Evolutionary conservation across 805 yeast genomes (phyloP), one percentile per base, ranked within the genome.

Genomic region (Candida peoriensis): DNA sequence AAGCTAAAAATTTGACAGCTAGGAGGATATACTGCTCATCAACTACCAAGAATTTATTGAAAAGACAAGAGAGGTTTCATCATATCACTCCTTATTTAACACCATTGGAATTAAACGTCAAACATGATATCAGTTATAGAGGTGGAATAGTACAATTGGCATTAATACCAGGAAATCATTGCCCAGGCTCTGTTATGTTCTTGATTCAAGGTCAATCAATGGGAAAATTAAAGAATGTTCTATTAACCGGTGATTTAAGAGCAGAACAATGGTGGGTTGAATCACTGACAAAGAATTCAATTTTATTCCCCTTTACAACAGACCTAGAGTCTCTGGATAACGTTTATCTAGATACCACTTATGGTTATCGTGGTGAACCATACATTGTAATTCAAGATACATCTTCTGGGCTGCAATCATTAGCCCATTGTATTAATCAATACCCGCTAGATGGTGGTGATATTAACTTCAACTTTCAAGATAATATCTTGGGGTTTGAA

Each of bases 111-210:
- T 28, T 27, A 5, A 43, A 43, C 48, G 13, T 45, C 40, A 13
- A 48, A 41, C 37, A 40, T 55, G 8, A 34, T 35, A 15, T 54
- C 47, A 1, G 33, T 48, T 29, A 51, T 48, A 12, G 42, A 11
- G 45, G 32, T 6, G 27, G 34, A 2, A 17, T 20, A 1, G 32
- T 74, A 6, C 48, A 35, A 6, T 52, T 76, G 2, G 67, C 75
- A 2, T 46, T 70, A 19, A 58, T 77, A 3, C 66, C 66, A 6
- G 66, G 77, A 1, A 65, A 75, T 46, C 84, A 77, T 44, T 77
- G 83, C 46, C 74, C 79, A 10, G 83, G 82, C 4, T 63, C 79
- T 4, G 61, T 64, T 3, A 72, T 76, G 77, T 69, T 72, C 37
- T 59, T 77, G 20, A 37, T 77, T 2, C 71, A 70, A 39, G 54